A percentile compares a stretch with the other conserved stretches of the same genome.
These are phyloP conservation scores for Ogataea trehaloabstinens DNA, from an alignment of 805 yeast species.

Conservation along the genomic window DNA sequence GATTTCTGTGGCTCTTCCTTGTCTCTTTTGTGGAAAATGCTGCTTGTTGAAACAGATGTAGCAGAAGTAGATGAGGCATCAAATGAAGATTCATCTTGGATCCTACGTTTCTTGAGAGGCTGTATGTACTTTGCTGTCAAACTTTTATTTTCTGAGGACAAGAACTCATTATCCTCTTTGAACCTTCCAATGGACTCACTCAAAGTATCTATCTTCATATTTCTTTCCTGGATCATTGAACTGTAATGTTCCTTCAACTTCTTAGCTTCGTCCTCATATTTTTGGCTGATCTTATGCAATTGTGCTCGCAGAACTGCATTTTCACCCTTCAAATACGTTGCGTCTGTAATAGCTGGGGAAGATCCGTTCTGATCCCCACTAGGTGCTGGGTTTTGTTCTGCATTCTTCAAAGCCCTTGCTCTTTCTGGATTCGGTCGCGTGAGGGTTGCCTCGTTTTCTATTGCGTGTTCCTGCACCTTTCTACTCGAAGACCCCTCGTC, in stretches of 20 bases:
- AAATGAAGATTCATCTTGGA: conserved; percentile 15
- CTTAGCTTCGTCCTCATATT: conserved; percentile 35
- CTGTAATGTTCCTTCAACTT: conserved; percentile 34
- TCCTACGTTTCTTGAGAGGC: conserved; percentile 25
- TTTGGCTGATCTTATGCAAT: conserved; percentile 44
- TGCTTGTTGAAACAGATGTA: not conserved
- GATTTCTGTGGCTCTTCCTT: not conserved
- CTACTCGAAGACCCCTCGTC: not conserved
- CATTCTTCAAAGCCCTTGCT: not conserved
- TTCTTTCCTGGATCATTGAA: conserved; percentile 20
- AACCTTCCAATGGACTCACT: conserved; percentile 39
- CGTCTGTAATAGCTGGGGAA: conserved; percentile 7
- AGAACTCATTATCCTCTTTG: conserved; percentile 56
- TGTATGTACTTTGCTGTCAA: conserved; percentile 23
- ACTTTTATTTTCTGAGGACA: conserved; percentile 45
- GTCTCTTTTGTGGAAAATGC: not conserved
- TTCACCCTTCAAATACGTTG: conserved; percentile 60
- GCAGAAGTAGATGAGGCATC: not conserved
- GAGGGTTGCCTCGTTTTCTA: conserved; percentile 9
- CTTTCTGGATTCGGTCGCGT: conserved; percentile 3
- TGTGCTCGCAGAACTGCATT: conserved; percentile 73
- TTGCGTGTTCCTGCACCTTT: conserved; percentile 1
- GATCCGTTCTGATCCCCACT: not conserved
- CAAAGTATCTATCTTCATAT: conserved; percentile 23
- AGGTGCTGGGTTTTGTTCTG: not conserved